Conservation (phyloP, 129 eudicot genomes). For the Saussurea involucrata region DNA sequence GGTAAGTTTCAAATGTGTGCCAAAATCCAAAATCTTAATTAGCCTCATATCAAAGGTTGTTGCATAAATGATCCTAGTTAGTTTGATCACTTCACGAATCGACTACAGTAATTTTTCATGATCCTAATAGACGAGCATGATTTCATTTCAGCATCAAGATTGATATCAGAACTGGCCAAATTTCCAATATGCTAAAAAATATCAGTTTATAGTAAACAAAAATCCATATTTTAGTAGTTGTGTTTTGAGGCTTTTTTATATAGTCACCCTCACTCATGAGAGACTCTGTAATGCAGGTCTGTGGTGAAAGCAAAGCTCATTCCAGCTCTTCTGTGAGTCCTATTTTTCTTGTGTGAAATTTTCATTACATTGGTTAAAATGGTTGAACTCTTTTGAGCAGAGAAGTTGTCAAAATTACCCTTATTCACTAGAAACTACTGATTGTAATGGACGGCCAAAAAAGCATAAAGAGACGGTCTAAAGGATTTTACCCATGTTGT, state of each 20-base stretch:
- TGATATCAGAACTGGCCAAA: not conserved
- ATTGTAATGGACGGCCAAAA: slow-evolving; percentile 19
- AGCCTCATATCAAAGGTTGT: not conserved
- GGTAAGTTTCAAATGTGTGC: not conserved
- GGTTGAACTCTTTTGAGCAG: slow-evolving; percentile 38
- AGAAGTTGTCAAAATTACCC: slow-evolving; percentile 20
- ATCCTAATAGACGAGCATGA: not conserved
- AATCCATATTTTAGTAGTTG: not conserved
- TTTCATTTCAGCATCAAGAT: not conserved
- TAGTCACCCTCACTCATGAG: not conserved
- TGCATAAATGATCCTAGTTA: not conserved
- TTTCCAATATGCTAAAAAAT: not conserved
- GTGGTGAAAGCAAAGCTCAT: slow-evolving; percentile 30
- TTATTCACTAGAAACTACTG: slow-evolving; percentile 23
- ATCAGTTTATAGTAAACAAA: not conserved
- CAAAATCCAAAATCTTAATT: not conserved
- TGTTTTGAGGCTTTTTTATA: not conserved
- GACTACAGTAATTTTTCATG: not conserved
- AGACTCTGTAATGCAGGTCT: slow-evolving; percentile 22
- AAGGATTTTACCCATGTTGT: slow-evolving; percentile 12
- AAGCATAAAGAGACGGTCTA: slow-evolving; percentile 26
- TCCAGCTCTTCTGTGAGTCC: slow-evolving; percentile 38
- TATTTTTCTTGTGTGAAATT: slow-evolving; percentile 35
- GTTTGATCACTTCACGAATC: not conserved
- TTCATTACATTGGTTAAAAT: slow-evolving; percentile 35